Conservation (phyloP, 73 alveolate genomes). For the Paramecium primaurelia region DNA sequence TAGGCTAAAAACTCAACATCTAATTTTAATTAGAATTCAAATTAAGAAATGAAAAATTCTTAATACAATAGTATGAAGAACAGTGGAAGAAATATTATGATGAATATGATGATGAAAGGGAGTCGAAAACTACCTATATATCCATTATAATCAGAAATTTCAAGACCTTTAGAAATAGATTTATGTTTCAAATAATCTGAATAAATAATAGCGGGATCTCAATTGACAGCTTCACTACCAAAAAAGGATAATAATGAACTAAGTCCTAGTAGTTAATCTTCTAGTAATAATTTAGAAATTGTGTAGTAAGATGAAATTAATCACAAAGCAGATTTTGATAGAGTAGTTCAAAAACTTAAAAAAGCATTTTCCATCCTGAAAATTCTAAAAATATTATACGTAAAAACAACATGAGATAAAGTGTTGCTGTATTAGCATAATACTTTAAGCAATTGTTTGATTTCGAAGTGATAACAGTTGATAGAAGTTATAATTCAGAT, state of each 20-base stretch:
- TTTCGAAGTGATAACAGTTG: constrained; percentile 2
- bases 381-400: neutral
- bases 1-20: neutral
- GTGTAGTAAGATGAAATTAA: neutral
- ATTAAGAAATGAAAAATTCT: neutral
- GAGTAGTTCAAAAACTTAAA: neutral
- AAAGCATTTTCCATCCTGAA: constrained; percentile 26
- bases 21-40: neutral
- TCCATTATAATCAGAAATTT: neutral
- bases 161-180: neutral
- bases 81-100: neutral
- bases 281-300: neutral
- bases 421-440: neutral
- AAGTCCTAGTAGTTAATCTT: neutral
- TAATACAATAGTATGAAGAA: neutral
- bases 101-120: constrained; percentile 12
- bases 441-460: neutral
- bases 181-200: neutral
- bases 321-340: neutral
- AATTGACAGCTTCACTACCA: neutral
- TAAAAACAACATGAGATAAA: neutral
- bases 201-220: neutral
- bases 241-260: neutral
- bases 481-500: constrained; percentile 56
- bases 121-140: neutral